Evolutionary conservation across 2,329 filamentous ascomycete species (phyloP), one percentile per base, ranked within the genome.

Genomic region (Raffaelea deltoideospora): DNA sequence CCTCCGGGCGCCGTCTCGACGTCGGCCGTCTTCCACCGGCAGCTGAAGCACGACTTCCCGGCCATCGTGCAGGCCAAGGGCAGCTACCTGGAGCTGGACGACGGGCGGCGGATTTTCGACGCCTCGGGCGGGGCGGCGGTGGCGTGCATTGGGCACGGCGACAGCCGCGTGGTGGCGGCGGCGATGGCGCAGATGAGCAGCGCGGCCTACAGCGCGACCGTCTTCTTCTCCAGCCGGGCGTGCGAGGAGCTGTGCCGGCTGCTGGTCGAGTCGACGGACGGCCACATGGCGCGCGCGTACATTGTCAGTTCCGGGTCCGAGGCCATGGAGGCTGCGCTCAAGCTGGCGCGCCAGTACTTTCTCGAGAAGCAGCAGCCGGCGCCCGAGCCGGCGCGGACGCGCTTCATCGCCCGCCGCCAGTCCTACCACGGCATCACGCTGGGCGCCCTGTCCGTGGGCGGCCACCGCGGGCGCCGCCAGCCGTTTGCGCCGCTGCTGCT

Each of bases 351-450:
- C 3, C 77, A 82, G 48, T 80, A 73, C 47, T 76, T 69, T 43
- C 58, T 75, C 10, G 73, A 78, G 45, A 61, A 70, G 27, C 43
- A 54, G 65, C n/a, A n/a, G n/a, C n/a, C n/a, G n/a, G 54, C 57
- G 0, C 56, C 69, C 1, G 64, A 82, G 44, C 61, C 65, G 2
- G 53, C 63, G 28, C 65, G 79, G n/a, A 63, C 56, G 1, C 61
- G 65, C 10, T 83, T 84, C 53, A 82, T 87, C 46, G 66, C 76
- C 4, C 67, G 80, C 13, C 55, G 67, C 26, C 65, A 73, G 30
- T 81, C 76, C 5, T 87, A 82, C 46, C 81, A 87, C 44, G 81
- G 80, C 9, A 75, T 65, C 4, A 86, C 79, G 0, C 55, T 86
- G 0, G 79, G 79, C 0, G 65, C 79, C 1, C 61, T 86, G 37